Evolutionary conservation across 345 rosid species (phyloP).

Genomic region (Diplotaxis tenuifolia): DNA sequence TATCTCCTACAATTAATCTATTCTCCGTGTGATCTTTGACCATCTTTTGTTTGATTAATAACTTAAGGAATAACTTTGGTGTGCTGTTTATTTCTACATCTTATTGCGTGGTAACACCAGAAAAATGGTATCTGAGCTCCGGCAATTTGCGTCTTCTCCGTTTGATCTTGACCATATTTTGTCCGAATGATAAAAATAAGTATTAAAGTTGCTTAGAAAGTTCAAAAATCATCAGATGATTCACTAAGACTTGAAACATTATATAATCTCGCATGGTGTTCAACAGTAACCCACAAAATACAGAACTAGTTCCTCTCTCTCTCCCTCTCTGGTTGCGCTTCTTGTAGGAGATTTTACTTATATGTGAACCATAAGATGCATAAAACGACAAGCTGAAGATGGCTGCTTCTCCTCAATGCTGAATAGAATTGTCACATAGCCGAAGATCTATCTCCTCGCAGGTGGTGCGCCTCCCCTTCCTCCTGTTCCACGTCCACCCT

Average conservation of each 20-base stretch:
- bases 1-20: not conserved
- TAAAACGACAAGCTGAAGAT: slow-evolving; percentile 6
- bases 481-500: slow-evolving; percentile 76
- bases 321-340: not conserved
- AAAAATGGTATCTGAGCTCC: too few relatives aligned
- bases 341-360: slow-evolving; percentile 1
- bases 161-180: not conserved
- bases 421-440: not conserved
- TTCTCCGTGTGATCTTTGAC: not conserved
- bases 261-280: not conserved
- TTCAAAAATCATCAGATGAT: too few relatives aligned
- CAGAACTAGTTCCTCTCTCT: not conserved
- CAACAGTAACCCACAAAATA: not conserved
- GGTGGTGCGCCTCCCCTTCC: slow-evolving; percentile 85
- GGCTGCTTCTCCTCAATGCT: not conserved
- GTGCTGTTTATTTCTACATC: too few relatives aligned
- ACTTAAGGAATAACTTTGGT: not conserved
- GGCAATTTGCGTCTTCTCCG: not conserved
- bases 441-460: slow-evolving; percentile 52
- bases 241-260: too few relatives aligned
- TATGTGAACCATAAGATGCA: not conserved
- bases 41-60: not conserved
- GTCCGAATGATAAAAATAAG: not conserved
- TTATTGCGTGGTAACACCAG: too few relatives aligned
- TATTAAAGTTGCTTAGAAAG: not conserved